Evolutionary conservation across 1,284 basidiomycete genomes (phyloP).

Genomic region (Cutaneotrichosporon dermatis): DNA sequence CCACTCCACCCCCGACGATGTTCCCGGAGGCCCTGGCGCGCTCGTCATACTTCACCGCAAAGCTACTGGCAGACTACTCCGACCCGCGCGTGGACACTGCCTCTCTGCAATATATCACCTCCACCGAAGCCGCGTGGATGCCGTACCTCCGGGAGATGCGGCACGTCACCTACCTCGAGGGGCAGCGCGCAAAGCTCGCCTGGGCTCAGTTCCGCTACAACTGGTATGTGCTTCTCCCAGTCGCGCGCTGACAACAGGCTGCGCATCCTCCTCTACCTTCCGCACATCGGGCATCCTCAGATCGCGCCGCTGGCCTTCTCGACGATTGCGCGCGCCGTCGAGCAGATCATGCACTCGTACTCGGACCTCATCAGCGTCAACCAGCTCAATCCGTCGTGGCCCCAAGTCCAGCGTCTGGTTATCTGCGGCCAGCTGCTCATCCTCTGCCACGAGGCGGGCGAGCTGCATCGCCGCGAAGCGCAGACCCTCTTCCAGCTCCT

Average conservation of each 20-base stretch:
- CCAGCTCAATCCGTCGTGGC: constrained; percentile 24
- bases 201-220: constrained; percentile 27
- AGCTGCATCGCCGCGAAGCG: constrained; percentile 19
- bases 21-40: constrained; percentile 16
- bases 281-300: constrained; percentile 11
- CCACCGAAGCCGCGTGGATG: constrained; percentile 20
- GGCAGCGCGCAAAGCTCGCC: constrained; percentile 8
- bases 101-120: constrained; percentile 17
- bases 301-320: constrained; percentile 13
- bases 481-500: constrained; percentile 17
- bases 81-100: constrained; percentile 24
- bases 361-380: constrained; percentile 13
- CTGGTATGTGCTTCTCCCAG: constrained; percentile 16
- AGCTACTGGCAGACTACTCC: constrained; percentile 20
- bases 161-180: constrained; percentile 2
- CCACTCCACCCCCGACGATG: constrained; percentile 8
- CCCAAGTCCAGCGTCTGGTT: constrained; percentile 22
- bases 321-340: constrained; percentile 16
- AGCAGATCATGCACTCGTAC: constrained; percentile 25
- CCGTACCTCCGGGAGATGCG: constrained; percentile 18
- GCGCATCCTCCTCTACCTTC: constrained; percentile 22
- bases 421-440: constrained; percentile 25
- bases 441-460: constrained; percentile 19
- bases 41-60: constrained; percentile 14
- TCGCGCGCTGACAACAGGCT: constrained; percentile 14